These are phyloP conservation scores for Dryadomyces sulphureus DNA, from an alignment of 2,329 filamentous ascomycete genomes.

Conservation along the genomic window DNA sequence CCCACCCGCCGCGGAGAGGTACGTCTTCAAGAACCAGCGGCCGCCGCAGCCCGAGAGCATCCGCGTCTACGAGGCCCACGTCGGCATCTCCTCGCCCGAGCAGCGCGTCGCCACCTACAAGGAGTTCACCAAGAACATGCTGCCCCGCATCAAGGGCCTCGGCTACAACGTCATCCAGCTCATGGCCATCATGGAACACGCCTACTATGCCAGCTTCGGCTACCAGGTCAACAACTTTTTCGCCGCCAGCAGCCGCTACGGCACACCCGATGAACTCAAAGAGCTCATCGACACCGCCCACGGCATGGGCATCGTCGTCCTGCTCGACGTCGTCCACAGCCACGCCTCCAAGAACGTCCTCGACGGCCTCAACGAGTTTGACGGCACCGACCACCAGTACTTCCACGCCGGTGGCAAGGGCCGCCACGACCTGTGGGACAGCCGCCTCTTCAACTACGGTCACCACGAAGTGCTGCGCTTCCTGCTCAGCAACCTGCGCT, in stretches of 20 bases:
- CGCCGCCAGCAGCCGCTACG: conserved; percentile 89
- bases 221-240: conserved; percentile 99
- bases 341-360: conserved; percentile 96
- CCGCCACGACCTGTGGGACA: conserved; percentile 88
- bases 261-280: conserved; percentile 84
- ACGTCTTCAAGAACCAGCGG: conserved; percentile 68
- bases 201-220: conserved; percentile 97
- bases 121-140: conserved; percentile 85
- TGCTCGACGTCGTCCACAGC: conserved; percentile 93
- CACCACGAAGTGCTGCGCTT: conserved; percentile 92
- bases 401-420: conserved; percentile 82
- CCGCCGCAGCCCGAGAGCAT: conserved; percentile 73
- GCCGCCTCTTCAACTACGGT: conserved; percentile 92
- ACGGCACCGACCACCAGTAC: conserved; percentile 88
- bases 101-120: conserved; percentile 86
- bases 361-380: conserved; percentile 90
- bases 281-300: conserved; percentile 94
- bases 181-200: conserved; percentile 99
- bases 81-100: conserved; percentile 90
- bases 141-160: conserved; percentile 76
- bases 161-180: conserved; percentile 97
- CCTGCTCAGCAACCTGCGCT: conserved; percentile 83
- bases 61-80: conserved; percentile 97
- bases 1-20: conserved; percentile 60
- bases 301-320: conserved; percentile 73